These are phyloP conservation scores for Dactylis glomerata DNA, from an alignment of 176 grass and related monocot species.

Conservation along the genomic window DNA sequence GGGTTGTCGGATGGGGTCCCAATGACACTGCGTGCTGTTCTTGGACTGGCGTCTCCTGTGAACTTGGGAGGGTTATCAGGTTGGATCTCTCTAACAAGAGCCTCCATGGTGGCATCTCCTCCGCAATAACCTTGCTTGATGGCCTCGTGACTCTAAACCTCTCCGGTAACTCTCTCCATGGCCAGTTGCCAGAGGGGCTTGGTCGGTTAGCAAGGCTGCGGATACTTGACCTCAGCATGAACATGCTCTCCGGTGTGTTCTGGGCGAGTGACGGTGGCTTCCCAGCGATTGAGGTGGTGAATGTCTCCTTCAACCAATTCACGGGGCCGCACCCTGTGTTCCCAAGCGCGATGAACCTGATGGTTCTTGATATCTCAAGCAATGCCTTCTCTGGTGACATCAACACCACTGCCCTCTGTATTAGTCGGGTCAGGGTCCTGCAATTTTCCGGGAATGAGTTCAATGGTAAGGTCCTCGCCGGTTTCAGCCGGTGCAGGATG, in stretches of 20 bases:
- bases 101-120: slow-evolving; percentile 40
- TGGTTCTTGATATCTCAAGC: slow-evolving; percentile 41
- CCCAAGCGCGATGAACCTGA: slow-evolving; percentile 43
- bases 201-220: too few species aligned
- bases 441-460: too few species aligned
- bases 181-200: neutral
- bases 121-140: slow-evolving; percentile 33
- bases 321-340: slow-evolving; percentile 55
- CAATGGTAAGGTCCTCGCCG: too few species aligned
- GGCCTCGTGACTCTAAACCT: slow-evolving; percentile 40
- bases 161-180: slow-evolving; percentile 39
- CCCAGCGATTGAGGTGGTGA: slow-evolving; percentile 48
- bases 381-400: too few species aligned
- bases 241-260: slow-evolving; percentile 31
- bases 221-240: slow-evolving; percentile 53
- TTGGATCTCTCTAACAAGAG: slow-evolving; percentile 49
- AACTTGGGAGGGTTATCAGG: slow-evolving; percentile 34
- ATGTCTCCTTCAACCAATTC: slow-evolving; percentile 74
- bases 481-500: too few species aligned
- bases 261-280: too few species aligned
- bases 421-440: too few species aligned
- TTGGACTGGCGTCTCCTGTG: slow-evolving; percentile 54
- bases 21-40: slow-evolving; percentile 45
- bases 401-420: too few species aligned
- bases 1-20: slow-evolving; percentile 39